phyloP scores from a whole-genome alignment of 768 basidiomycete species.

The Dioszegia aurantiaca region DNA sequence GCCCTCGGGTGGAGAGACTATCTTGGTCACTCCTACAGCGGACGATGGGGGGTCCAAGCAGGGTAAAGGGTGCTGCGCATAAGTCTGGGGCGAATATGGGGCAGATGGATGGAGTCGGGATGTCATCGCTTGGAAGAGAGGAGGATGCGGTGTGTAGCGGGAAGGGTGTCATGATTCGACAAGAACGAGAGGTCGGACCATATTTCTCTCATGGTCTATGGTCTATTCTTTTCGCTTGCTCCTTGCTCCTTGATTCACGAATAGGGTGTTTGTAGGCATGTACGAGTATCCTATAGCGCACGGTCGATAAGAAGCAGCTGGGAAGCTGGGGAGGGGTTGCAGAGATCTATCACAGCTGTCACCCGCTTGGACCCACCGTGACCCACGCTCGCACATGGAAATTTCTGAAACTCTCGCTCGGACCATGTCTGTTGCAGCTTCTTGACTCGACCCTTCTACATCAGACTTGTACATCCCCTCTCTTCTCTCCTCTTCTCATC shows the following conservation, averaged over 20 bases:
- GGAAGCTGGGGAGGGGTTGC: no score
- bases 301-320: no score
- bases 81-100: background rate
- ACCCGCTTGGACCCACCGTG: background rate
- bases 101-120: background rate
- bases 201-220: no score
- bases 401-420: background rate
- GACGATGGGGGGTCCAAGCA: constrained; percentile 54
- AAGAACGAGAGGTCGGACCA: no score
- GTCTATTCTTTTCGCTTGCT: no score
- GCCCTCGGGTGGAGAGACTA: constrained; percentile 69
- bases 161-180: no score
- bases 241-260: no score
- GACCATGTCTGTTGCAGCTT: background rate
- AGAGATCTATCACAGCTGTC: no score
- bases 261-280: constrained; percentile 6
- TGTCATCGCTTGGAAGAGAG: background rate
- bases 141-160: no score
- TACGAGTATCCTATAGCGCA: constrained; percentile 10
- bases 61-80: constrained; percentile 54
- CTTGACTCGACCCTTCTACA: background rate
- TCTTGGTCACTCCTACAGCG: constrained; percentile 72
- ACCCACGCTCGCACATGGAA: background rate
- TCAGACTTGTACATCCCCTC: no score
- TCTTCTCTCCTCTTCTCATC: background rate